These are phyloP conservation scores for Lactarius akahatsu DNA, from an alignment of 768 basidiomycete genomes.

Conservation along the genomic window DNA sequence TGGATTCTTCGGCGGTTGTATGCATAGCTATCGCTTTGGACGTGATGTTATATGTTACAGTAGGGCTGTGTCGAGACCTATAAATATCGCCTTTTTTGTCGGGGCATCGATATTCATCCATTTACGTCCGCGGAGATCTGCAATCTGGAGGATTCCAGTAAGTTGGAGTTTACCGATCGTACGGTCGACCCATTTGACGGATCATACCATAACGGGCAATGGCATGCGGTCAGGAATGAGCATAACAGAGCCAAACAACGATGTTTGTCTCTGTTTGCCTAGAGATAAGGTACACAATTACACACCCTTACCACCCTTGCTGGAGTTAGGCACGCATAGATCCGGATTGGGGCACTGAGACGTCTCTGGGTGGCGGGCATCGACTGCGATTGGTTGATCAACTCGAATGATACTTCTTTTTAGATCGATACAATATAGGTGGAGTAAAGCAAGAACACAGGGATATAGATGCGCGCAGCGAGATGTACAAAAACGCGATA, in stretches of 20 bases:
- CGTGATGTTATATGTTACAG: background rate
- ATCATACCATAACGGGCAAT: background rate
- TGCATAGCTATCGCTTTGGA: constrained; percentile 1
- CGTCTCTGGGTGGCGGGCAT: background rate
- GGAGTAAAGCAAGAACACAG: background rate
- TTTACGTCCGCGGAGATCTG: background rate
- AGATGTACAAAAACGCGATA: background rate
- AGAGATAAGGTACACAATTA: background rate
- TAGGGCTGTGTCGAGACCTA: background rate
- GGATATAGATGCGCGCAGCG: background rate
- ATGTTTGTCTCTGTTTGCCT: background rate
- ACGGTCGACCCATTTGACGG: background rate
- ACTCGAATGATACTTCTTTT: background rate
- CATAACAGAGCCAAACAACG: background rate
- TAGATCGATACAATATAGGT: background rate
- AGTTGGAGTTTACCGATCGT: background rate
- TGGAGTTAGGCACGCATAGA: background rate
- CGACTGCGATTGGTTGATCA: background rate
- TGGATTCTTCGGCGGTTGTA: background rate
- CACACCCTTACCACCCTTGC: too few species aligned
- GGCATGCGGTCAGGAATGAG: background rate
- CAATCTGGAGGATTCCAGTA: background rate
- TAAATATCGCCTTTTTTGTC: background rate
- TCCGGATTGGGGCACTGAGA: background rate
- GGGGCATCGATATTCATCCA: background rate